Percentiles rank a stretch among this genome's conserved stretches.
phyloP scores from a whole-genome alignment of 768 basidiomycete genomes.

The Suillus brevipes region DNA sequence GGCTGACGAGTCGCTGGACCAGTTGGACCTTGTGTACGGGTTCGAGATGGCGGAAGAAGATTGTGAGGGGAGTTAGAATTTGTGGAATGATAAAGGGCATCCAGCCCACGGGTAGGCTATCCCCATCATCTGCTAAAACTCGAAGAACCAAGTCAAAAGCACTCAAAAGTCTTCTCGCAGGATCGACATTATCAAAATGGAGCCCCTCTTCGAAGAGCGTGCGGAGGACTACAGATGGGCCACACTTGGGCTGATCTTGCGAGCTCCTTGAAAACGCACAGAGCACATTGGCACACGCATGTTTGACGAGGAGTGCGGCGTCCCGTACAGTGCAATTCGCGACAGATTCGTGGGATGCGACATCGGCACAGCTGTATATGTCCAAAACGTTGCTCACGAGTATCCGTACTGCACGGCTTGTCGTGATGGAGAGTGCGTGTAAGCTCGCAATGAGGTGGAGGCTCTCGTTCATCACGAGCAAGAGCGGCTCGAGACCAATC shows the following conservation, averaged over 20 bases:
- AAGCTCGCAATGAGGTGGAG: constrained; percentile 52
- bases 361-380: constrained; percentile 55
- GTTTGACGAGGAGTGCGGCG: constrained; percentile 46
- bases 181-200: constrained; percentile 46
- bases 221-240: constrained; percentile 54
- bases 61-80: constrained; percentile 51
- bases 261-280: constrained; percentile 38
- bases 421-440: constrained; percentile 46
- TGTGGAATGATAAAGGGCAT: constrained; percentile 54
- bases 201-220: constrained; percentile 54
- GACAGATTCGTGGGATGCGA: constrained; percentile 31
- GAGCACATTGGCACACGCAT: constrained; percentile 53
- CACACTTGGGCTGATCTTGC: constrained; percentile 32
- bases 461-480: constrained; percentile 54
- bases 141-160: constrained; percentile 56
- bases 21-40: constrained; percentile 54
- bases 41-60: constrained; percentile 59
- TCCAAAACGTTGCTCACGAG: constrained; percentile 49
- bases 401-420: constrained; percentile 48
- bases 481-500: constrained; percentile 50
- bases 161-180: constrained; percentile 55
- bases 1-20: constrained; percentile 50
- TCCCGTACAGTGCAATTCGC: constrained; percentile 13
- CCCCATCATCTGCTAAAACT: constrained; percentile 46
- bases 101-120: constrained; percentile 39